Percentiles rank a stretch among this genome's conserved stretches.
Evolutionary conservation across 148 eudicot species (phyloP).

Genomic region (Nyssa sinensis): DNA sequence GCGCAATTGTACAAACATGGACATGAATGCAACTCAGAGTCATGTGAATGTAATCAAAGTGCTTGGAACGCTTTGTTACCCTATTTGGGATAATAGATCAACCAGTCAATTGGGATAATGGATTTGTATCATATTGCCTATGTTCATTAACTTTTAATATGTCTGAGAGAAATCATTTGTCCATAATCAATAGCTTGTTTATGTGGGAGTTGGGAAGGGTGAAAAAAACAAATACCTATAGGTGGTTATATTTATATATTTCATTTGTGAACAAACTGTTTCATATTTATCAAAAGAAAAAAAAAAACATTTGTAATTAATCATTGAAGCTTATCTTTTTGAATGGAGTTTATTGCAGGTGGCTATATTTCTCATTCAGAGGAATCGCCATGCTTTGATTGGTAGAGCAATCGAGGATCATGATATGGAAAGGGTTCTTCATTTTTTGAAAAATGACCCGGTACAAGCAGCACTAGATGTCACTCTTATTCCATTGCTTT

Average conservation of each 20-base stretch:
- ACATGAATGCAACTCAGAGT: background rate
- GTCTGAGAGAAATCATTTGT: background rate
- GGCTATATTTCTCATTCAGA: slow-evolving; percentile 92
- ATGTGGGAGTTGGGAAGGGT: no score
- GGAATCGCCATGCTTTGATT: slow-evolving; percentile 96
- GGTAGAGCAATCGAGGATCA: slow-evolving; percentile 95
- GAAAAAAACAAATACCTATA: no score
- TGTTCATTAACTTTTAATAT: no score
- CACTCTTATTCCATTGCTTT: background rate
- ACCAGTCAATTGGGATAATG: background rate
- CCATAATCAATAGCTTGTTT: background rate
- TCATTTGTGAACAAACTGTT: background rate
- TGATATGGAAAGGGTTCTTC: slow-evolving; percentile 82
- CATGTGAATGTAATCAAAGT: background rate
- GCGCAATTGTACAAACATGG: background rate
- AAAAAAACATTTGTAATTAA: background rate
- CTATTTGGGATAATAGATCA: background rate
- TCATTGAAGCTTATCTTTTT: slow-evolving; percentile 5
- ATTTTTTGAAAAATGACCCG: slow-evolving; percentile 86
- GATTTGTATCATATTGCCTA: background rate
- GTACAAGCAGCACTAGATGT: slow-evolving; percentile 32
- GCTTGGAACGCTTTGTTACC: background rate
- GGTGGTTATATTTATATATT: background rate
- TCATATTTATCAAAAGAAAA: no score
- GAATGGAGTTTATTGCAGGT: slow-evolving; percentile 55